Base-by-base conservation (phyloP, 345 rosid genomes). In the Aethionema arabicum region DNA sequence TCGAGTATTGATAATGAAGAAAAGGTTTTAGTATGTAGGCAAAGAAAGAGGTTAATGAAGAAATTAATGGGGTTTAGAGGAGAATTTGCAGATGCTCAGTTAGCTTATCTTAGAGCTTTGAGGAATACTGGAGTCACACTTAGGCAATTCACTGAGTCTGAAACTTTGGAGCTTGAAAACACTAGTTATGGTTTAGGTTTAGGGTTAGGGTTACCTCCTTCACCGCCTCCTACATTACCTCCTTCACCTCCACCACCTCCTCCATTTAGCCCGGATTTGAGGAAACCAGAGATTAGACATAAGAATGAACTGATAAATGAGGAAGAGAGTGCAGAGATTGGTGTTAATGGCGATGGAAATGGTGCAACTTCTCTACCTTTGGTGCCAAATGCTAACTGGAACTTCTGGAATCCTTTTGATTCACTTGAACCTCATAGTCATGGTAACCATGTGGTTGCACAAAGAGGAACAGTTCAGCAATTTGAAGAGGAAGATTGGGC, bases 51-150 rank as follows among this genome's bases (percentile, higher is more conserved):
- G 79, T 67, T 87, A 43, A 85, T 89, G 96, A 89, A 83, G 58
- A 82, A 82, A 53, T 45, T 92, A 72, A 69, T 89, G 50, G 76
- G 60, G 59, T 67, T 68, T 71, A 81, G 98, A 68, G 81, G 67
- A 57, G 91, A 92, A 27, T 89, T 92, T 77, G 92, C 95, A 3
- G 89, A 82, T 73, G 85, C 95, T 4, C 90, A 85, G 6, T 52
- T 83, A 71, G 78, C 77, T 61, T 88, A 92, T 78, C 68, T 92
- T 73, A 89, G 83, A 73, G 86, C 95, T 49, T 58, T 92, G 65
- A 88, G 84, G 78, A 86, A 89, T 72, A 85, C 89, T 15, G 96
- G 98, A 40, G 89, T 74, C 8, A 89, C 98, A 38, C 96, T 92
- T 55, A 74, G 86, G 77, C 96, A 92, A 52, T 85, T 92, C 81